phyloP scores from a whole-genome alignment of 805 yeast species.

The Candida nitratophila region DNA sequence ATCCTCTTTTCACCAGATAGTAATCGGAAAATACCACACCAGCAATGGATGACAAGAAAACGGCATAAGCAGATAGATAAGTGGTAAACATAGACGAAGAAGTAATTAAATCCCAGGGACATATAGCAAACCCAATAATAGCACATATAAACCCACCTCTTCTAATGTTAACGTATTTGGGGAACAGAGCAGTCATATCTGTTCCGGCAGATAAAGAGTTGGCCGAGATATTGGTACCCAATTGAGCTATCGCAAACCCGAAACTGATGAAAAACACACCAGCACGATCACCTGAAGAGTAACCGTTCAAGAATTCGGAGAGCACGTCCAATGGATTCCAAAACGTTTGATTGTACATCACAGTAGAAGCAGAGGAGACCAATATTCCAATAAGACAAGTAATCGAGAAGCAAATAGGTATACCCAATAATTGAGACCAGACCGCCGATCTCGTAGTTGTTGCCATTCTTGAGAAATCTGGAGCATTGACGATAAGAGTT shows the following conservation, averaged over 20 bases:
- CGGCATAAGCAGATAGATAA: constrained; percentile 73
- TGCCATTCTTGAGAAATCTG: constrained; percentile 84
- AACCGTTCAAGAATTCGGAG: constrained; percentile 45
- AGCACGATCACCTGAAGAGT: constrained; percentile 56
- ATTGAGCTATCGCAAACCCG: constrained; percentile 67
- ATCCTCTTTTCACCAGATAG: constrained; percentile 67
- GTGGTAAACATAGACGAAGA: constrained; percentile 71
- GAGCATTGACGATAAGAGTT: constrained; percentile 77
- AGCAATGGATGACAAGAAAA: constrained; percentile 76
- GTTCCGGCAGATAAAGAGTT: constrained; percentile 69
- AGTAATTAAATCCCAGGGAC: constrained; percentile 78
- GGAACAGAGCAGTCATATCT: constrained; percentile 60
- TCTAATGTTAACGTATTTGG: constrained; percentile 61
- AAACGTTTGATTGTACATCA: constrained; percentile 57
- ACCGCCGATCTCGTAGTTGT: constrained; percentile 42
- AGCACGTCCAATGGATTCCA: constrained; percentile 86
- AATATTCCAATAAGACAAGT: constrained; percentile 82
- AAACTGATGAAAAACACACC: constrained; percentile 72
- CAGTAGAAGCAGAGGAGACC: constrained; percentile 71
- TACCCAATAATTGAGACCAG: constrained; percentile 55
- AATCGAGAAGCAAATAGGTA: constrained; percentile 71
- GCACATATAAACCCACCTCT: constrained; percentile 81
- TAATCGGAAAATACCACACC: constrained; percentile 71
- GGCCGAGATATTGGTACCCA: constrained; percentile 72
- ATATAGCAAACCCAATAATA: constrained; percentile 55